Percentiles rank a stretch among this genome's conserved stretches.
These are phyloP conservation scores for Leccinum obscurum DNA, from an alignment of 768 basidiomycete genomes.

Conservation along the genomic window DNA sequence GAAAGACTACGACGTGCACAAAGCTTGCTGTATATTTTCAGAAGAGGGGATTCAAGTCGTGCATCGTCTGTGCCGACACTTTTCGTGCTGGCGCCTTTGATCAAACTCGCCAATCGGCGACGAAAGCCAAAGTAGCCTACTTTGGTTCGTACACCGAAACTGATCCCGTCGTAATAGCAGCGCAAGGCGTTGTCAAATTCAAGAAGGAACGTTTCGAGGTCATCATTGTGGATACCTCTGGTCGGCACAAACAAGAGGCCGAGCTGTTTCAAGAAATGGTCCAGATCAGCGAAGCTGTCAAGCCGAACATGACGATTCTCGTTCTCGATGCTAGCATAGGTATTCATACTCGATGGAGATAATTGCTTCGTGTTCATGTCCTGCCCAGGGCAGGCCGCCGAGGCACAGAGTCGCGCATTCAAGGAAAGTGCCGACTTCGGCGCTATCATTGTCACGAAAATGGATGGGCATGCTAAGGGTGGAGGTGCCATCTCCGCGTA, in stretches of 20 bases:
- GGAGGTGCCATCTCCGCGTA: conserved; percentile 99
- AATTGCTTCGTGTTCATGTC: neutral
- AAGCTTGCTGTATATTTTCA: conserved; percentile 98
- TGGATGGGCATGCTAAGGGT: conserved; percentile 99
- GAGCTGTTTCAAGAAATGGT: conserved; percentile 99
- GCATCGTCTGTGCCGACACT: conserved; percentile 98
- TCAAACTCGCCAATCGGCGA: conserved; percentile 97
- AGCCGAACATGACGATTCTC: conserved; percentile 95
- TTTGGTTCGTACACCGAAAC: conserved; percentile 99
- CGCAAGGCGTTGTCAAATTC: conserved; percentile 94
- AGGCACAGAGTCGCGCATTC: conserved; percentile 94
- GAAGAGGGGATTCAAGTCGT: conserved; percentile 93
- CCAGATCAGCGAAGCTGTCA: conserved; percentile 90
- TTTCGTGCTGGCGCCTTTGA: conserved; percentile 99
- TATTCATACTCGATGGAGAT: conserved; percentile 24
- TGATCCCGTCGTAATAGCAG: conserved; percentile 93
- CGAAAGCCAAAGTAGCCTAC: conserved; percentile 98
- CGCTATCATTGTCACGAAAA: conserved; percentile 98
- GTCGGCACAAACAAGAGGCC: conserved; percentile 94
- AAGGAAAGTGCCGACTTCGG: conserved; percentile 98
- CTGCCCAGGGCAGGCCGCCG: conserved; percentile 86
- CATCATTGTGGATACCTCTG: conserved; percentile 98
- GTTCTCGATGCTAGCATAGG: conserved; percentile 97
- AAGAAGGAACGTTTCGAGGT: conserved; percentile 98
- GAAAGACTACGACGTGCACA: conserved; percentile 99